These are phyloP conservation scores for Chrysanthemum makinoi DNA, from an alignment of 129 eudicot species.

Conservation along the genomic window DNA sequence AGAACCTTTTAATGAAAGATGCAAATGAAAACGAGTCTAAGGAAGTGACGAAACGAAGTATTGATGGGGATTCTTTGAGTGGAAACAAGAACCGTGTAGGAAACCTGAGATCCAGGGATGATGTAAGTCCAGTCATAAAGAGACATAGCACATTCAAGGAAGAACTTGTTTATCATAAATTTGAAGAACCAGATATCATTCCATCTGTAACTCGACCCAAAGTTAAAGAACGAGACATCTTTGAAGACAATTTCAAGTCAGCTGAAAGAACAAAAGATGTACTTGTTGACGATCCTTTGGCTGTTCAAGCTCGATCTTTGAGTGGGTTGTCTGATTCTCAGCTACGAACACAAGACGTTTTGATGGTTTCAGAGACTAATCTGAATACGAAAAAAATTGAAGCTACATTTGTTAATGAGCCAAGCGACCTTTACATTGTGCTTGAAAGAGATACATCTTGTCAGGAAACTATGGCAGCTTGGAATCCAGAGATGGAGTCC, in stretches of 20 bases:
- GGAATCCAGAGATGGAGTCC: constrained; percentile 72
- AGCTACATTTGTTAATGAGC: constrained; percentile 40
- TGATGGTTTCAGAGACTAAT: constrained; percentile 46
- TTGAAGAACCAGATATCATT: constrained; percentile 22
- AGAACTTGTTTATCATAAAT: constrained; percentile 37
- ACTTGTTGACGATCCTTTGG: constrained; percentile 51
- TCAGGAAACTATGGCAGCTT: constrained; percentile 42
- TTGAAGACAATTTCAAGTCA: constrained; percentile 28
- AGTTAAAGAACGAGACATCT: constrained; percentile 40
- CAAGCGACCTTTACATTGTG: constrained; percentile 65
- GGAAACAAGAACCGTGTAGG: background rate
- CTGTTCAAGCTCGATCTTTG: constrained; percentile 38
- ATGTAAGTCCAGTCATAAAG: background rate
- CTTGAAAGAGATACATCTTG: constrained; percentile 47
- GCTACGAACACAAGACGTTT: constrained; percentile 35
- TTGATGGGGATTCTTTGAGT: background rate
- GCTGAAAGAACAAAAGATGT: constrained; percentile 41
- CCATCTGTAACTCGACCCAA: constrained; percentile 26
- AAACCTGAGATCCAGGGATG: background rate
- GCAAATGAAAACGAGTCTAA: constrained; percentile 38
- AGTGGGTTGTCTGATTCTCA: constrained; percentile 32
- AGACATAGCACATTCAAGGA: constrained; percentile 22
- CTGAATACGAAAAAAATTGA: constrained; percentile 18
- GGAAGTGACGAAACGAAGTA: constrained; percentile 7
- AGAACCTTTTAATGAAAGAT: constrained; percentile 68